Base-by-base conservation (phyloP, 2,329 filamentous ascomycete species). In the Aotearoamyces nothofagi region DNA sequence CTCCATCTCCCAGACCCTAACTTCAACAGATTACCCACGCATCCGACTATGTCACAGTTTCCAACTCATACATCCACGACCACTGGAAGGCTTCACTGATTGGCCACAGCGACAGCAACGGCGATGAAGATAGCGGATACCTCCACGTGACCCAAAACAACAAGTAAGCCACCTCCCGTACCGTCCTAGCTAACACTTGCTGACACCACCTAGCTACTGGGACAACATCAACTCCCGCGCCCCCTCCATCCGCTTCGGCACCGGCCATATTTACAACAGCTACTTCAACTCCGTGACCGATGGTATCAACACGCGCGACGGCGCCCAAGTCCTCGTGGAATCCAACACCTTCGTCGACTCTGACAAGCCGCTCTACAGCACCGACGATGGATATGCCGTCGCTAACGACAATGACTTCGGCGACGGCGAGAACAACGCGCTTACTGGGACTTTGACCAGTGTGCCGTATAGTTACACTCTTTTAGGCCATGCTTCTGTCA, bases 161-260 rank as follows among this genome's bases (percentile, higher is more conserved):
- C 59, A 78, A 78, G 22, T 24, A 24, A 24, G 22, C 9, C 8
- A 5, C n/a, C n/a, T n/a, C n/a, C n/a, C n/a, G n/a, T n/a, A n/a
- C n/a, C 22, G 9, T 13, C 4, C 12, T 11, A 9, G 6, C 22
- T 24, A 24, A 24, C 10, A 9, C 12, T 7, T n/a, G n/a, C n/a
- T n/a, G n/a, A n/a, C n/a, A n/a, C n/a, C 11, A 6, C 4, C 12
- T 8, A 24, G 22, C 63, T 58, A 67, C 57, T 78, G 61, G 60
- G 44, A 46, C 39, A 74, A 77, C 56, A 51, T 76, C 46, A 70
- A 74, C 59, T 72, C 66, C 5, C 72, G 74, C 31, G 55, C 53
- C 1, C 74, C 74, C 5, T 69, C 64, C 3, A 47, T 77, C 47
- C 70, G 73, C 39, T 79, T 78, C 54, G 74, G 73, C 15, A 76